Evolutionary conservation across 805 yeast species (phyloP).

Genomic region (Lipomyces mesembrius): DNA sequence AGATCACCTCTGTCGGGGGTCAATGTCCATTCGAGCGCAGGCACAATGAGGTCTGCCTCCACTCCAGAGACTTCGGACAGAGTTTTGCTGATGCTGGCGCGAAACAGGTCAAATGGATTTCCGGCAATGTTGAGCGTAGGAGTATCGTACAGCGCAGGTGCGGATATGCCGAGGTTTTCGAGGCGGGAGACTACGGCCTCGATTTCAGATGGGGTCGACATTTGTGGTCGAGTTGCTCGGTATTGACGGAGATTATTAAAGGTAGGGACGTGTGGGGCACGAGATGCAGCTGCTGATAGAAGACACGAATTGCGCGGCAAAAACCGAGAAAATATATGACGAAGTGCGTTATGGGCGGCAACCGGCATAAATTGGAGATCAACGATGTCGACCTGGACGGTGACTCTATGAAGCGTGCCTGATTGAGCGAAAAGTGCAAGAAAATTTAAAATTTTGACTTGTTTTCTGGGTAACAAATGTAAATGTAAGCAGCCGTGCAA

Average conservation of each 20-base stretch:
- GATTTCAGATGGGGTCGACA: constrained; percentile 9
- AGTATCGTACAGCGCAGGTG: constrained; percentile 19
- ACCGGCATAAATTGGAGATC: background rate
- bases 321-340: background rate
- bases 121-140: constrained; percentile 58
- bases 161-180: constrained; percentile 22
- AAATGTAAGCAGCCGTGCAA: background rate
- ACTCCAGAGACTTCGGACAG: constrained; percentile 75
- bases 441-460: background rate
- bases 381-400: background rate
- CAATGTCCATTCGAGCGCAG: constrained; percentile 85
- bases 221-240: background rate
- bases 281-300: background rate
- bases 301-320: background rate
- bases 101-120: constrained; percentile 84
- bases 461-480: no score
- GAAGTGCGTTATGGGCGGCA: background rate
- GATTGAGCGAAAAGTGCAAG: background rate
- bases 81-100: constrained; percentile 85
- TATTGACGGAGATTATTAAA: background rate
- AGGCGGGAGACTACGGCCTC: constrained; percentile 16
- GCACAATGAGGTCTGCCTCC: constrained; percentile 67
- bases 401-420: background rate
- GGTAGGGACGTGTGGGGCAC: background rate
- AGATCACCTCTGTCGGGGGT: constrained; percentile 91